These are phyloP conservation scores for Nicotiana otophora DNA, from an alignment of 257 asterid genomes.

Conservation along the genomic window DNA sequence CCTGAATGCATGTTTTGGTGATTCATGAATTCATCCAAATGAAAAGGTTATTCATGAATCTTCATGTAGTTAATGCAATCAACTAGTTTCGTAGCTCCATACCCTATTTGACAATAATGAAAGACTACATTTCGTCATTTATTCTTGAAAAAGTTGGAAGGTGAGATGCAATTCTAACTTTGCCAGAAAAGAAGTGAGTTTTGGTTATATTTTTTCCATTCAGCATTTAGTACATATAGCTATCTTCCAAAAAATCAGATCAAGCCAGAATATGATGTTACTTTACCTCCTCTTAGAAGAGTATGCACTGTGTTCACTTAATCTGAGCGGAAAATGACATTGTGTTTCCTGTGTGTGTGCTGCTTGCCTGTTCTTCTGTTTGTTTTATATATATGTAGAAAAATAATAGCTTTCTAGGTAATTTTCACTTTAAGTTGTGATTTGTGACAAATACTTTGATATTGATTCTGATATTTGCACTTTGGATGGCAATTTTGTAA, in stretches of 20 bases:
- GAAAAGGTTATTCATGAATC: background rate
- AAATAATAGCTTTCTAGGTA: background rate
- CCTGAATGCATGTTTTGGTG: background rate
- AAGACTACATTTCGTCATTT: background rate
- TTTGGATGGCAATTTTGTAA: slow-evolving; percentile 8
- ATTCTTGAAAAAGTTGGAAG: background rate
- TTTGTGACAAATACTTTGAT: background rate
- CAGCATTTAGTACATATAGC: background rate
- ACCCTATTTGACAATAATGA: background rate
- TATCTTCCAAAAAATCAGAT: background rate
- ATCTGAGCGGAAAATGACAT: background rate
- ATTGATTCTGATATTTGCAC: slow-evolving; percentile 12
- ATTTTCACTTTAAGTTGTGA: background rate
- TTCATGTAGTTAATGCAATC: background rate
- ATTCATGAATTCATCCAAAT: background rate
- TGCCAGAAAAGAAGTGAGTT: background rate
- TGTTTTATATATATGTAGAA: background rate
- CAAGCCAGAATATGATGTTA: background rate
- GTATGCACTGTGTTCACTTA: background rate
- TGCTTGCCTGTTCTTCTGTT: background rate
- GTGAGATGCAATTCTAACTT: background rate
- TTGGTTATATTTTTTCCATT: background rate
- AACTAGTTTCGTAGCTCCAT: background rate
- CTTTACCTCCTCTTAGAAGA: background rate
- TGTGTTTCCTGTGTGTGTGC: background rate